Base-by-base conservation (phyloP, 176 grass and related monocot species). In the Poa annua region DNA sequence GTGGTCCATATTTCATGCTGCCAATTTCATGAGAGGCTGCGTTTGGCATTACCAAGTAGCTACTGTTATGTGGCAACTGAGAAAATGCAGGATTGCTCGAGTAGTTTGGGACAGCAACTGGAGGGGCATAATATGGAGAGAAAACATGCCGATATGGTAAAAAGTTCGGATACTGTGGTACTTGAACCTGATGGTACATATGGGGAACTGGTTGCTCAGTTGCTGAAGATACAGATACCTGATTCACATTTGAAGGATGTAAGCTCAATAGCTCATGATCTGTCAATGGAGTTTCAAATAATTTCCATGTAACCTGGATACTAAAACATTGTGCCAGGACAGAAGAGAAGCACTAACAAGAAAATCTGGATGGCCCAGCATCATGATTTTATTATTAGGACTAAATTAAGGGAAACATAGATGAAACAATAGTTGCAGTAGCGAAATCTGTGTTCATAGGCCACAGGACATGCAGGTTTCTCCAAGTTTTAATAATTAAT, bases 11-110 rank as follows among this genome's bases (percentile, higher is more conserved):
- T 67, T 94, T 94, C 86, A 94, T 79, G 25, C 72, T 79, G 29
- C 65, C 85, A 13, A 67, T 51, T 63, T 80, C 52, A 61, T 81
- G 92, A n/a, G 92, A 61, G 25, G 80, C 77, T 86, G 83, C 86
- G 20, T 88, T 90, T 70, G 84, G 92, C 88, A 94, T 88, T 83
- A 94, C 48, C 81, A 94, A 8, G 90, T 88, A 94, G 81, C 61
- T 91, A 71, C 73, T 94, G 22, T 59, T 60, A 48, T 86, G 85
- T 35, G 88, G 61, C 17, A 82, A 78, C 57, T 88, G 88, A 74
- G 86, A 57, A 85, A 88, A 94, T 82, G 88, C 84, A 82, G 80
- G 81, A 81, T 87, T 94, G 84, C 52, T 82, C 47, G 92, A 71
- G 81, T 91, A 94, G 76, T 82, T 94, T 51, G 84, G 71, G 20